A percentile compares a stretch with the other conserved stretches of the same genome.
Evolutionary conservation across 2,329 filamentous ascomycete species (phyloP).

Genomic region (Aureobasidium mangrovei): DNA sequence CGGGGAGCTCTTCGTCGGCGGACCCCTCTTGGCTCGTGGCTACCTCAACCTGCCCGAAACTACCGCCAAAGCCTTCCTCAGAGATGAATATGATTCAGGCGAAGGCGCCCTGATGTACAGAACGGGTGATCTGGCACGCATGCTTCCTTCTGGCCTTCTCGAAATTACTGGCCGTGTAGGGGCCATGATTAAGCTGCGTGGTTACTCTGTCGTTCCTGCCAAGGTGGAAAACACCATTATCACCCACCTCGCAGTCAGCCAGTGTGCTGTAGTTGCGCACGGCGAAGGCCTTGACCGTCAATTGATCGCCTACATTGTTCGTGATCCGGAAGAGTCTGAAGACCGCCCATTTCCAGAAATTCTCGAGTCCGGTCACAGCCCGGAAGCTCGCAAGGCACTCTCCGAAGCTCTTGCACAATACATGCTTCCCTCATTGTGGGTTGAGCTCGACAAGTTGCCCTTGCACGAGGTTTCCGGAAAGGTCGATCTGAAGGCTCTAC

Average conservation of each 20-base stretch:
- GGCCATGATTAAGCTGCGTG: constrained; percentile 72
- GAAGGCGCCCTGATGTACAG: constrained; percentile 62
- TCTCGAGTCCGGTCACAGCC: constrained; percentile 63
- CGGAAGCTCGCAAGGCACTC: constrained; percentile 56
- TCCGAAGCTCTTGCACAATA: constrained; percentile 64
- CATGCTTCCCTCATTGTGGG: constrained; percentile 75
- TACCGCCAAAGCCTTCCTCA: constrained; percentile 62
- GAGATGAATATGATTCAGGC: constrained; percentile 53
- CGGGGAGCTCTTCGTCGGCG: constrained; percentile 69
- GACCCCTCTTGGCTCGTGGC: constrained; percentile 62
- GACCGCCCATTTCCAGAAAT: constrained; percentile 56
- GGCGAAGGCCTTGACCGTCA: constrained; percentile 69
- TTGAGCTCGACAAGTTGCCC: constrained; percentile 60
- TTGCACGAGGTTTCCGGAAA: constrained; percentile 75
- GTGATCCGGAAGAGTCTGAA: constrained; percentile 50
- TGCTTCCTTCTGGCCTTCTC: constrained; percentile 58
- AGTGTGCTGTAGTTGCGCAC: constrained; percentile 63
- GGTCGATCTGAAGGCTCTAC: constrained; percentile 62
- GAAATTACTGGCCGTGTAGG: constrained; percentile 71
- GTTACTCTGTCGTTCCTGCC: constrained; percentile 68
- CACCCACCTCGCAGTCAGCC: constrained; percentile 58
- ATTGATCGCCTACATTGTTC: constrained; percentile 67
- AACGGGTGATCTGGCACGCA: constrained; percentile 61
- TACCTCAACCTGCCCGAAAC: constrained; percentile 75
- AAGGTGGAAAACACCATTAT: constrained; percentile 68